Base-by-base conservation (phyloP, 306 rosid genomes). In the Lathyrus sativus region DNA sequence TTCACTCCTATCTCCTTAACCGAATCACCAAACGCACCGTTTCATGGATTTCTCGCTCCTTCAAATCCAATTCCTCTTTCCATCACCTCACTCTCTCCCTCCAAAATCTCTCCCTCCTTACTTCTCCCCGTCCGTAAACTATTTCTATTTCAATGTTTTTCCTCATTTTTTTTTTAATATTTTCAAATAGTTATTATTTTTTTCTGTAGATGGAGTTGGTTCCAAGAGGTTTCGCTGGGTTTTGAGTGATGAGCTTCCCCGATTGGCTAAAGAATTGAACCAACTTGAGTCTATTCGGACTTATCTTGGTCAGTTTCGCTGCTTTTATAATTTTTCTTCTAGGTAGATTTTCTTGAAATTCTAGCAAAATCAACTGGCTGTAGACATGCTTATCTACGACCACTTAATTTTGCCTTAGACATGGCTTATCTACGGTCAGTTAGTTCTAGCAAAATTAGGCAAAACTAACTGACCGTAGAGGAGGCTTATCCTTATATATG, bases 11-110 rank as follows among this genome's bases (percentile, higher is more conserved):
- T 9, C 76, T 85, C 54, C 82, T 62, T 4, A 67, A 48, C 24
- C 29, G 13, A 31, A 65, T 83, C 67, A 22, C 81, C 13, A 74
- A 80, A 77, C 76, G 67, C 77, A 53, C 69, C 51, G 86, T 87
- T 80, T 85, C 89, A 0, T 89, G 85, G 86, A 85, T 89, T 69
- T 67, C 83, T 58, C 82, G 78, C 37, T 87, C 86, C 12, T 83
- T 85, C 45, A 19, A 71, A 0, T 68, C 87, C 57, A 81, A 81
- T 68, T 71, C 76, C 2, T 68, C 83, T 1, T 62, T 85, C 45
- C 68, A 78, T 1, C 55, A 37, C 6, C 84, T 89, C 80, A 49
- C 45, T 44, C 60, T 57, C 59, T n/a, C 43, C 2, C 83, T 85
- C 3, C 85, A 77, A 50, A 75, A 81, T 74, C 87, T 89, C 79